Percentiles rank a stretch among this genome's conserved stretches.
Conservation (phyloP, 2,329 filamentous ascomycete species). For the Sporothrix euskadiensis region DNA sequence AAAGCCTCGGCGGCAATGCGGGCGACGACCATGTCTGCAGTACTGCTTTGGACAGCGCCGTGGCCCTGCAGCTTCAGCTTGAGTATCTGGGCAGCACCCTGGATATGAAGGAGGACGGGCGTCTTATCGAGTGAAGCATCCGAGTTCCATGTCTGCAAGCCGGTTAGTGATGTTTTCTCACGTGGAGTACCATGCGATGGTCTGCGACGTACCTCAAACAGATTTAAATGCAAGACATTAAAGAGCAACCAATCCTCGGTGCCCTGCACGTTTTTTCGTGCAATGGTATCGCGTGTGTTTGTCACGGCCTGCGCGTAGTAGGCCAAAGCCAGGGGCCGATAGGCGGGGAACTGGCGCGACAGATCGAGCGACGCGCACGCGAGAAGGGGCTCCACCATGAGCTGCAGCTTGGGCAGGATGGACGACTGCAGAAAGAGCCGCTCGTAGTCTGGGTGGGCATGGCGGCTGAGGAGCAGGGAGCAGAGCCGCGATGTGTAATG, state of each 20-base stretch:
- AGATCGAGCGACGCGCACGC: constrained; percentile 19
- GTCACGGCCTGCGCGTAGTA: constrained; percentile 20
- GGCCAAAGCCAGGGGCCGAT: constrained; percentile 1
- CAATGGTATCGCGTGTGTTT: constrained; percentile 1
- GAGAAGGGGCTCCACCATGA: constrained; percentile 21
- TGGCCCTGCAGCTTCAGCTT: constrained; percentile 12
- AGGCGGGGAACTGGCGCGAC: constrained; percentile 12
- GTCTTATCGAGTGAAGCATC: neutral
- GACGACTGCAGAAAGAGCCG: constrained; percentile 15
- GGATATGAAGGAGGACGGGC: constrained; percentile 8
- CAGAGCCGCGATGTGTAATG: constrained; percentile 19
- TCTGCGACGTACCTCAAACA: constrained; percentile 14
- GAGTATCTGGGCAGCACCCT: constrained; percentile 9
- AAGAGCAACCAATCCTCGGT: constrained; percentile 20
- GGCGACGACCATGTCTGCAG: neutral
- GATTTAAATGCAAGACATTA: constrained; percentile 4
- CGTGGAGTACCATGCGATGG: neutral
- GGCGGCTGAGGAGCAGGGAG: constrained; percentile 11
- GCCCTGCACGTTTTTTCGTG: constrained; percentile 1
- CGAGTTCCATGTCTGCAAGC: constrained; percentile 10
- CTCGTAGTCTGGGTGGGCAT: constrained; percentile 16
- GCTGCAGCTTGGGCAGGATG: constrained; percentile 17
- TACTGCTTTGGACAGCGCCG: neutral
- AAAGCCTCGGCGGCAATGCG: constrained; percentile 17
- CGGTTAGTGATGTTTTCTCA: neutral